Base-by-base conservation (phyloP, 202 grass and related monocot genomes). In the Zoysia matrella region DNA sequence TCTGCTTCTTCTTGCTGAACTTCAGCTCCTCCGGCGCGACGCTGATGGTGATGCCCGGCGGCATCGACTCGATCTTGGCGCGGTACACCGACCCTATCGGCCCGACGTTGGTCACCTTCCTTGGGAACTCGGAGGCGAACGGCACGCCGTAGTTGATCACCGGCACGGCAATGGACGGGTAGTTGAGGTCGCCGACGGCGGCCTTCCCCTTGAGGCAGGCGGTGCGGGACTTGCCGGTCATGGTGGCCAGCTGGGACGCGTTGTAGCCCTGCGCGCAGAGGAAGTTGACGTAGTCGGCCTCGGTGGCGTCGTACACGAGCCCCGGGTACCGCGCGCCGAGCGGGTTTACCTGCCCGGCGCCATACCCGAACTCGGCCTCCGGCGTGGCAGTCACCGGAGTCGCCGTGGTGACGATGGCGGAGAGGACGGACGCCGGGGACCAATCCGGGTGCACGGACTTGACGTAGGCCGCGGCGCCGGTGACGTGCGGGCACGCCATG, bases 401-500 rank as follows among this genome's bases (percentile, higher is more conserved):
- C 0, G 55, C 69, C 8, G 86, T 89, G 6, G 90, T 89, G 11
- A 92, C 71, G 14, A 92, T 49, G 48, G 83, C 86, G 5, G 90
- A 92, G 11, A 80, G 41, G 39, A 92, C 66, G 30, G 76, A 67
- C 2, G 90, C 79, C 2, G 72, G 69, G 0, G 82, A 86, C 90
- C 90, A 92, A 22, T 52, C 11, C 5, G 68, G 90, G 80, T 89
- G 80, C 11, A 53, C 47, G 0, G 84, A 85, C 90, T 90, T 90
- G 49, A 90, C 65, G 52, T 63, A 67, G 43, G 84, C 88, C 1
- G 65, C 84, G 16, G 82, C 64, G 14, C 84, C 88, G 2, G 77
- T 80, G 22, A 82, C 84, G 68, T 90, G 88, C 9, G 88, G 84
- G 80, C 80, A 87, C 68, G 88, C 50, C 88, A 90, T 90, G 39